Base-by-base conservation (phyloP, 495 filamentous ascomycete genomes). In the Aspergillus affinis region DNA sequence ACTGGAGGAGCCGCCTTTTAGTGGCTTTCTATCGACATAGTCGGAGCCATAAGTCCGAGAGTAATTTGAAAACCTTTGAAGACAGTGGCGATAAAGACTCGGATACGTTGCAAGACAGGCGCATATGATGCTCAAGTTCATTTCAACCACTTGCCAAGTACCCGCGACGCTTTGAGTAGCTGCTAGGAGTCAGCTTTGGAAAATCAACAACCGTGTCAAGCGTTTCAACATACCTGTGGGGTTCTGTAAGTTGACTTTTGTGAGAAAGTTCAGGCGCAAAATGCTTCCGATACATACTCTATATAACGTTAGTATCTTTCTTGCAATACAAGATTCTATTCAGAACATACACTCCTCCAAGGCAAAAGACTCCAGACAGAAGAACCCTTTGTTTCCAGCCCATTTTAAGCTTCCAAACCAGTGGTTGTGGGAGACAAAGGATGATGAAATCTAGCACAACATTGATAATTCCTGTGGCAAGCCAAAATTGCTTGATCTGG, bases 111-210 rank as follows among this genome's bases (percentile, higher is more conserved):
- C 30, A 8, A 55, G 32, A n/a, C 53, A 55, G 53, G 53, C 32
- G 30, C 53, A 55, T 4, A 55, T 55, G 18, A 55, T 55, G 53
- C 53, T 46, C 32, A 55, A 17, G 32, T 55, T 21, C 6, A 18
- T 21, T 44, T 55, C 53, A n/a, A 46, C 21, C 32, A 15, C 21
- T 23, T 36, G 44, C 32, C 30, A 46, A n/a, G 21, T 21, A 4
- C 18, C 36, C 2, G 53, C n/a, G 4, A 12, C 1, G 8, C 2
- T 21, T 7, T 13, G 15, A 15, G 53, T 55, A 46, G 52, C 18
- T 32, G 3, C 30, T 32, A 32, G 30, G 30, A 32, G 30, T 32
- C 30, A 32, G 30, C 30, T 32, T 3, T 12, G 10, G 30, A 32
- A 6, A 1, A 32, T 32, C 30, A 32, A 32, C 7, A 1, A 32